Evolutionary conservation across 148 eudicot genomes (phyloP).

Genomic region (Tetragonia tetragonoides): DNA sequence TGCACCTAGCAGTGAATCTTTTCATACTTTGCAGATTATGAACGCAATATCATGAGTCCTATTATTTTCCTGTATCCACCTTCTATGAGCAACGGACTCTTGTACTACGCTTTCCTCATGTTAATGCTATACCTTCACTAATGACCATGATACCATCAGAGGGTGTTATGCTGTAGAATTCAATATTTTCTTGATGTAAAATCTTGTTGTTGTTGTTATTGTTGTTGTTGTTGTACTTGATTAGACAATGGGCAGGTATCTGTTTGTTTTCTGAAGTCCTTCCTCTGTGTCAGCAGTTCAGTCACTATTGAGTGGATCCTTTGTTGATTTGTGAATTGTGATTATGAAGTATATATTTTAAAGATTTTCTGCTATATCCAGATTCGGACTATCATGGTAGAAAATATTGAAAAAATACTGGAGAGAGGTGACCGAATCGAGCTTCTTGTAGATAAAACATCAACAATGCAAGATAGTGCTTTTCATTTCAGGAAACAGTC

Average conservation of each 20-base stretch:
- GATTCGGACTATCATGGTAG: constrained; percentile 97
- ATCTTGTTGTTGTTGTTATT: not conserved
- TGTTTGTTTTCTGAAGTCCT: not conserved
- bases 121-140: not conserved
- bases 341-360: not conserved
- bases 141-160: not conserved
- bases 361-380: constrained; percentile 33
- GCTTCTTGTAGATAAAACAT: constrained; percentile 97
- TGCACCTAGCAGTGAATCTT: not conserved
- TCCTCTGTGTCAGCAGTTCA: not conserved
- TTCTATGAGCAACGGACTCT: not conserved
- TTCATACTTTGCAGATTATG: constrained; percentile 2
- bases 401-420: constrained; percentile 88
- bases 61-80: not conserved
- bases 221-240: not conserved
- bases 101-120: not conserved
- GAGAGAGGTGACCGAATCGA: constrained; percentile 97
- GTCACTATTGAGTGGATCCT: not conserved
- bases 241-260: too few relatives aligned
- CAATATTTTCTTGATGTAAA: not conserved
- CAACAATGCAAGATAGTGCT: constrained; percentile 95
- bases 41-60: not conserved
- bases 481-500: constrained; percentile 98
- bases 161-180: not conserved
- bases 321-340: not conserved